These are phyloP conservation scores for Penicillium sp. DNA, from an alignment of 2,329 filamentous ascomycete species.

Conservation along the genomic window DNA sequence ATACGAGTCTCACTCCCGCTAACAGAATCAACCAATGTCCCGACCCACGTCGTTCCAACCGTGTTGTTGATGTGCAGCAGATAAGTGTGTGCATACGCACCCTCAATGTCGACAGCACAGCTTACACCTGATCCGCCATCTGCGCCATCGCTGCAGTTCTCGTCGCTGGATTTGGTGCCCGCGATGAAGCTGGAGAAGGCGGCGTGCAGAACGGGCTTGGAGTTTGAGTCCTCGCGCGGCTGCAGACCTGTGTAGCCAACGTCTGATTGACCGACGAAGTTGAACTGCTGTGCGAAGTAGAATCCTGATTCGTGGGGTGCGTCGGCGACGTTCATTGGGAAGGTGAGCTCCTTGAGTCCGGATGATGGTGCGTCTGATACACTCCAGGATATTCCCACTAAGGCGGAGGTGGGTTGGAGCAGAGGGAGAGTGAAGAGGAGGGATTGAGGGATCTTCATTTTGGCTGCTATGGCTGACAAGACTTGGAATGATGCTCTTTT, in stretches of 20 bases:
- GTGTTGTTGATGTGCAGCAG: constrained; percentile 25
- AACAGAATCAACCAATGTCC: constrained; percentile 27
- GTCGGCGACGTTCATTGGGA: constrained; percentile 24
- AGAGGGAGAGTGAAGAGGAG: constrained; percentile 11
- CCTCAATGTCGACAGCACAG: constrained; percentile 25
- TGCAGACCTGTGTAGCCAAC: constrained; percentile 34
- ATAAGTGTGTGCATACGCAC: constrained; percentile 22
- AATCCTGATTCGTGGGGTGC: constrained; percentile 24
- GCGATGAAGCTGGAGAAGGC: constrained; percentile 35
- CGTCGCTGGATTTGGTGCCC: constrained; percentile 24
- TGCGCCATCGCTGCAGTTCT: constrained; percentile 29
- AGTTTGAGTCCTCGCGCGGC: constrained; percentile 18
- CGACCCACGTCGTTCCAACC: constrained; percentile 28
- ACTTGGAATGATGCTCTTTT: no score
- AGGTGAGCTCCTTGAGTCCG: constrained; percentile 25
- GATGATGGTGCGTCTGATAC: constrained; percentile 6
- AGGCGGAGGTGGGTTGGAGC: constrained; percentile 10
- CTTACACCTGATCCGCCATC: constrained; percentile 32
- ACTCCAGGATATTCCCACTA: constrained; percentile 19
- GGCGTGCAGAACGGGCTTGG: constrained; percentile 28
- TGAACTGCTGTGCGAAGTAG: constrained; percentile 34
- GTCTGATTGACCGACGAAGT: constrained; percentile 20
- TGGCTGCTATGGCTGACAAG: background rate
- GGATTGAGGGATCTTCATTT: constrained; percentile 8
- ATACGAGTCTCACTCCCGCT: constrained; percentile 24